Evolutionary conservation across 2,329 filamentous ascomycete genomes (phyloP).

Genomic region (Neofusicoccum kwambonambiense): DNA sequence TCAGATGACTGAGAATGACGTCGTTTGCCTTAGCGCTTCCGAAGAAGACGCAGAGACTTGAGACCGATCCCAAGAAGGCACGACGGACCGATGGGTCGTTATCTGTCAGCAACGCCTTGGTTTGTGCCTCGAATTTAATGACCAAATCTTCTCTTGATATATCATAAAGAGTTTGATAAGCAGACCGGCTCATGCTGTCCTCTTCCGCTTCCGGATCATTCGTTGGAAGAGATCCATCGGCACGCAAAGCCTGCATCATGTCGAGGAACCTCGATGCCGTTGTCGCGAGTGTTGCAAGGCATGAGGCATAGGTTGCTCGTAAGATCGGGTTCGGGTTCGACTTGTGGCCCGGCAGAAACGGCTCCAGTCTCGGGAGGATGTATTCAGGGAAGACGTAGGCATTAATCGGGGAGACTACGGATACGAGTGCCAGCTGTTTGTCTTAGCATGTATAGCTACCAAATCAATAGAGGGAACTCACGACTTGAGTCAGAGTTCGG

Average conservation of each 20-base stretch:
- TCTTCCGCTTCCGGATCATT: constrained; percentile 79
- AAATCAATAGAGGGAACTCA: constrained; percentile 25
- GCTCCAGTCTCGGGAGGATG: constrained; percentile 59
- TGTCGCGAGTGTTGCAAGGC: constrained; percentile 81
- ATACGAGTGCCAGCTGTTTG: constrained; percentile 68
- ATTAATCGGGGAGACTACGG: constrained; percentile 76
- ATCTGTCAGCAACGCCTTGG: constrained; percentile 87
- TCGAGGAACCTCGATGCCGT: constrained; percentile 85
- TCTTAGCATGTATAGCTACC: constrained; percentile 2
- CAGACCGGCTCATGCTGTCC: constrained; percentile 63
- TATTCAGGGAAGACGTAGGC: constrained; percentile 68
- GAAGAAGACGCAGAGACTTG: constrained; percentile 92
- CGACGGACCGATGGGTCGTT: constrained; percentile 79
- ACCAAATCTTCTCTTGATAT: constrained; percentile 80
- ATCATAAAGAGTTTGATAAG: constrained; percentile 83
- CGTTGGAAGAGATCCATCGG: constrained; percentile 76
- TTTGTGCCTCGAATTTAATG: constrained; percentile 80
- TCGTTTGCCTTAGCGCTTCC: constrained; percentile 89
- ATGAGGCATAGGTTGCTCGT: constrained; percentile 88
- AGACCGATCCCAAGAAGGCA: constrained; percentile 87
- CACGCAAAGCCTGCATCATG: constrained; percentile 82
- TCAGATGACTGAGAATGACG: constrained; percentile 91
- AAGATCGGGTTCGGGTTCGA: constrained; percentile 66
- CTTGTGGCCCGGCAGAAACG: constrained; percentile 50
- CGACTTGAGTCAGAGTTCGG: constrained; percentile 80